phyloP scores from a whole-genome alignment of 2,329 filamentous ascomycete genomes.

The Aspergillus sp. region DNA sequence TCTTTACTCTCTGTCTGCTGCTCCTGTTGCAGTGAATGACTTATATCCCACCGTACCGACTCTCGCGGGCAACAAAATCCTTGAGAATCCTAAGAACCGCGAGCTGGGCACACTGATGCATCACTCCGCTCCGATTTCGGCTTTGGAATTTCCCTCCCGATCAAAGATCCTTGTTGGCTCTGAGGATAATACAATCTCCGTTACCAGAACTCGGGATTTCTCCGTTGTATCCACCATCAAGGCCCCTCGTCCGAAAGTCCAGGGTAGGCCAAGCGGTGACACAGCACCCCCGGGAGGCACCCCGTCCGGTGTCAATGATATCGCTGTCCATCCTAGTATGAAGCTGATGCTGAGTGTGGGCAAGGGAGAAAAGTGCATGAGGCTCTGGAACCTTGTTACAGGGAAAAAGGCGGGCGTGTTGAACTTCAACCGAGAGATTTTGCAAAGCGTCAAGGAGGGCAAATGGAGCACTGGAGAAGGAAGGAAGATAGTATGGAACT shows the following conservation, averaged over 20 bases:
- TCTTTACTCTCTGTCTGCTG: conserved; percentile 81
- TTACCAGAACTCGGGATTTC: conserved; percentile 88
- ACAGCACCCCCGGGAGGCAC: conserved; percentile 79
- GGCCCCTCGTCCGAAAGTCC: conserved; percentile 77
- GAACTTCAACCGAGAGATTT: conserved; percentile 73
- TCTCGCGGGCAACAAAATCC: conserved; percentile 70
- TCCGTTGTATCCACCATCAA: conserved; percentile 84
- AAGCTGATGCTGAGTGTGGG: conserved; percentile 95
- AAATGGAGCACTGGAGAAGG: conserved; percentile 80
- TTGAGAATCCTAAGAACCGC: conserved; percentile 82
- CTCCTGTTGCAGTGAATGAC: conserved; percentile 60
- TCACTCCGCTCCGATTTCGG: conserved; percentile 79
- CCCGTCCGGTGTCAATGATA: conserved; percentile 88
- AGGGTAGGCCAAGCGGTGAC: conserved; percentile 82
- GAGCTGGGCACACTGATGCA: conserved; percentile 85
- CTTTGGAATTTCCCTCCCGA: conserved; percentile 77
- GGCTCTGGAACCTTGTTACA: conserved; percentile 94
- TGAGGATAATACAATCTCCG: conserved; percentile 88
- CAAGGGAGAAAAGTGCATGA: conserved; percentile 85
- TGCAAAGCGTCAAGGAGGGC: conserved; percentile 74
- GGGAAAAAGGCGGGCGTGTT: conserved; percentile 93
- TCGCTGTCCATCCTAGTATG: conserved; percentile 93
- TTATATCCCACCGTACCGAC: conserved; percentile 63
- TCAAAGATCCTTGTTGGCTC: conserved; percentile 84
- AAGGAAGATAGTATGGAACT: conserved; percentile 76